phyloP scores from a whole-genome alignment of 2,329 filamentous ascomycete species.

The Cladorrhinum sp. region DNA sequence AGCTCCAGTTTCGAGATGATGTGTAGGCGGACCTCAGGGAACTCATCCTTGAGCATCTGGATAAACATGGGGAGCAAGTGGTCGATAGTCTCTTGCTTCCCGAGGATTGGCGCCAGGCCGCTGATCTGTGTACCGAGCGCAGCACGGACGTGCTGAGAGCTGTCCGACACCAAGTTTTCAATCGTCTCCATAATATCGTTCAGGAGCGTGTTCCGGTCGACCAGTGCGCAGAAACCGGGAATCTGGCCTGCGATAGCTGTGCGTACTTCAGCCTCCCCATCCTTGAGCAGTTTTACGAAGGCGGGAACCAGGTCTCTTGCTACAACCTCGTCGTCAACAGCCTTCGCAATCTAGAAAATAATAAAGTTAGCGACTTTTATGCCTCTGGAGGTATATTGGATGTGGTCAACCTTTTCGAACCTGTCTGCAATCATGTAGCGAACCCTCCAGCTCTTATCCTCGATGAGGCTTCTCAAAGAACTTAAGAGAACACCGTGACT shows the following conservation, averaged over 20 bases:
- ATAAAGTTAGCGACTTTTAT: not conserved
- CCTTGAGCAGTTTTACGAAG: constrained; percentile 96
- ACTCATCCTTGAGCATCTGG: constrained; percentile 99
- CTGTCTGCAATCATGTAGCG: constrained; percentile 98
- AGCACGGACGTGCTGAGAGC: constrained; percentile 93
- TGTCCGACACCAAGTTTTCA: constrained; percentile 93
- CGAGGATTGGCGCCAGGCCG: constrained; percentile 90
- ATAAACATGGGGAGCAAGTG: constrained; percentile 98
- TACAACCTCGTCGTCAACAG: constrained; percentile 95
- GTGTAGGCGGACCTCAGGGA: constrained; percentile 94
- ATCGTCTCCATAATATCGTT: constrained; percentile 96
- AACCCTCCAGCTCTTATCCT: constrained; percentile 99
- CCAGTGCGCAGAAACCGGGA: constrained; percentile 88
- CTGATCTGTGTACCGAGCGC: constrained; percentile 96
- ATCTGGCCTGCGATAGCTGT: constrained; percentile 97
- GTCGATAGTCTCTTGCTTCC: constrained; percentile 96
- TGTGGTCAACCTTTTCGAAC: constrained; percentile 82
- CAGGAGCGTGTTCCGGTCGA: constrained; percentile 82
- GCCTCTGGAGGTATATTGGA: not conserved
- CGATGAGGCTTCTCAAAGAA: constrained; percentile 87
- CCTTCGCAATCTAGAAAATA: constrained; percentile 78
- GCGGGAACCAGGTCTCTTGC: constrained; percentile 90
- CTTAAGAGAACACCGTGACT: constrained; percentile 92
- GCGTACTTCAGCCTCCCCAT: constrained; percentile 95
- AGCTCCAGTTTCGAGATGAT: constrained; percentile 99